Evolutionary conservation across 805 yeast species (phyloP).

Genomic region (Saccharomycopsis vini): DNA sequence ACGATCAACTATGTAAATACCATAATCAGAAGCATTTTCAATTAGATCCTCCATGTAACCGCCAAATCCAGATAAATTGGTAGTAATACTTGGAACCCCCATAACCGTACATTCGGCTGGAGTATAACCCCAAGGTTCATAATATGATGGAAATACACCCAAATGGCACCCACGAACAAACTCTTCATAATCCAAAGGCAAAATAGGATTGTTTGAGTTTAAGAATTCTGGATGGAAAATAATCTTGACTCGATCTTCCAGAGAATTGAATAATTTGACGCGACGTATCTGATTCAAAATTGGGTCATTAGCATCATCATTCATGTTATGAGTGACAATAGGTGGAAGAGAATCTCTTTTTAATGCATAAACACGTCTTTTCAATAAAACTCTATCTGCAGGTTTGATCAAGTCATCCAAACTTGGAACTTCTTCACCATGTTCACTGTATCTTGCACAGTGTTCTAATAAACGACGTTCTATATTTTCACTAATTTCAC

Average conservation of each 20-base stretch:
- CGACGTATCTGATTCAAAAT: conserved; percentile 84
- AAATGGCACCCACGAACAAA: conserved; percentile 96
- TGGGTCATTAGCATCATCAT: conserved; percentile 85
- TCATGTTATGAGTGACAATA: conserved; percentile 94
- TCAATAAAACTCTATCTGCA: conserved; percentile 79
- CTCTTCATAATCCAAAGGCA: conserved; percentile 91
- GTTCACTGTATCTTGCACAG: conserved; percentile 59
- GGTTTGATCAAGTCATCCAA: conserved; percentile 78
- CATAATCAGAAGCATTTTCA: conserved; percentile 90
- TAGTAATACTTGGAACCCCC: conserved; percentile 98
- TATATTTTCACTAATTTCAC: conserved; percentile 77
- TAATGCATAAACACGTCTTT: conserved; percentile 87
- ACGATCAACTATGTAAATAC: conserved; percentile 94
- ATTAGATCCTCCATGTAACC: conserved; percentile 97
- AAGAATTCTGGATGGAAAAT: conserved; percentile 97
- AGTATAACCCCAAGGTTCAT: conserved; percentile 99
- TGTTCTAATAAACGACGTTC: conserved; percentile 86
- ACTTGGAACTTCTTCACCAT: conserved; percentile 61
- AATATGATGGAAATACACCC: conserved; percentile 97
- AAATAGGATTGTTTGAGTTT: conserved; percentile 87
- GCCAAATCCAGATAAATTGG: conserved; percentile 93
- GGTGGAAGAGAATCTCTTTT: conserved; percentile 89
- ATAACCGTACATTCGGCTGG: conserved; percentile 99
- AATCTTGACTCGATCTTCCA: conserved; percentile 86
- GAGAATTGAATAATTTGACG: conserved; percentile 82